phyloP scores from a whole-genome alignment of 495 filamentous ascomycete species.

The Tuber melanosporum region DNA sequence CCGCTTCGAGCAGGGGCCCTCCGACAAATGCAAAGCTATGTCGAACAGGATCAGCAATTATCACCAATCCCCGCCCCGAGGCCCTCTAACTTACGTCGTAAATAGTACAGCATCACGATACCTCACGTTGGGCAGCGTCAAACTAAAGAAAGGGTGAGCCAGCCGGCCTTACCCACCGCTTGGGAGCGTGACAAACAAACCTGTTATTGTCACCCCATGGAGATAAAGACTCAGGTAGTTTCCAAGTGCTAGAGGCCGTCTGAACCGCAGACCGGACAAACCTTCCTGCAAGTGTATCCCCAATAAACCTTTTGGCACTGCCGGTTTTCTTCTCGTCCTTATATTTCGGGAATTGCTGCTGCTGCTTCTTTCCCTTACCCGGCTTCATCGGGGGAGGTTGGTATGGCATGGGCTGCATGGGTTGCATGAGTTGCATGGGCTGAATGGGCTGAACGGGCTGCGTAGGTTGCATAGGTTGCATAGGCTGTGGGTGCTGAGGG shows the following conservation, averaged over 20 bases:
- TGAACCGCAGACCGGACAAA: conserved; percentile 43
- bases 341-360: conserved; percentile 16
- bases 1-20: conserved; percentile 41
- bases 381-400: conserved; percentile 13
- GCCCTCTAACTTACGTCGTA: conserved; percentile 23
- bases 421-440: conserved; percentile 1
- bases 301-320: conserved; percentile 42
- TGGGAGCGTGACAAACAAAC: not conserved
- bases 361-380: not conserved
- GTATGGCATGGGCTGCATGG: conserved; percentile 1
- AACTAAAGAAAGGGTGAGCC: conserved; percentile 21
- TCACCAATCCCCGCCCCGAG: not conserved
- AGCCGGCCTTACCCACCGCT: not conserved
- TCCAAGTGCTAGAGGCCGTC: conserved; percentile 42
- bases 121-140: conserved; percentile 46
- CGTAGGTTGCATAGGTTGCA: not conserved
- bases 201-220: conserved; percentile 46
- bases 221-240: conserved; percentile 43
- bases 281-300: conserved; percentile 44
- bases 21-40: conserved; percentile 44
- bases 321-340: conserved; percentile 44
- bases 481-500: not conserved
- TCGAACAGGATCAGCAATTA: not conserved
- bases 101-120: conserved; percentile 46
- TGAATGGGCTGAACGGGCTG: not conserved